A percentile compares a stretch with the other conserved stretches of the same genome.
These are phyloP conservation scores for Penicillium bovifimosum DNA, from an alignment of 495 filamentous ascomycete species.

Conservation along the genomic window DNA sequence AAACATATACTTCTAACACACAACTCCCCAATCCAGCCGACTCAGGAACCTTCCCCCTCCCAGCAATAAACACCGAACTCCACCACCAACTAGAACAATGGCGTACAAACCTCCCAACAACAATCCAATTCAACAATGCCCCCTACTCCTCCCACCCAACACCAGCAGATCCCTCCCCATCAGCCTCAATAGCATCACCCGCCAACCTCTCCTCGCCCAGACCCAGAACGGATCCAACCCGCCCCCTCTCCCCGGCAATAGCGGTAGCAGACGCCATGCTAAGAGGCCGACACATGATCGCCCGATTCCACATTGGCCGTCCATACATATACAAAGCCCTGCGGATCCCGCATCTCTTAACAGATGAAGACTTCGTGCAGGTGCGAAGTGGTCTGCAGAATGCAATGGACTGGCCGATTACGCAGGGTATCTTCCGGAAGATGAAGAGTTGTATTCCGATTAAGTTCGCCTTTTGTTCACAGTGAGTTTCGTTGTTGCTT, in stretches of 20 bases:
- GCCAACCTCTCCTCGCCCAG: conserved; percentile 16
- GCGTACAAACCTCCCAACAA: conserved; percentile 40
- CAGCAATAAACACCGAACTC: conserved; percentile 41
- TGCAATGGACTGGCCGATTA: conserved; percentile 44
- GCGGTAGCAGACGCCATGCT: conserved; percentile 46
- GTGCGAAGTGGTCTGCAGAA: conserved; percentile 38
- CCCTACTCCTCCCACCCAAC: conserved; percentile 14
- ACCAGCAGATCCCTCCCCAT: conserved; percentile 13
- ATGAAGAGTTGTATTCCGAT: conserved; percentile 48
- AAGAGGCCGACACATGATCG: conserved; percentile 40
- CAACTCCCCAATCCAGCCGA: conserved; percentile 27
- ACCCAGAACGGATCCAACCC: conserved; percentile 16
- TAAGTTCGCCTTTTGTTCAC: conserved; percentile 45
- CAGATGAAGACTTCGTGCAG: conserved; percentile 43
- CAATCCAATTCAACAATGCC: conserved; percentile 36
- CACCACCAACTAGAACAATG: conserved; percentile 45
- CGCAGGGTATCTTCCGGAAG: conserved; percentile 37
- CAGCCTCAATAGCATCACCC: conserved; percentile 24
- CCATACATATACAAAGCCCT: conserved; percentile 47
- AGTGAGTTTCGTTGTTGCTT: conserved; percentile 29
- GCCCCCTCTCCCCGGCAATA: conserved; percentile 33
- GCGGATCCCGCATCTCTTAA: conserved; percentile 32
- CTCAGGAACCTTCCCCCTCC: conserved; percentile 40
- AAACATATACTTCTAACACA: not conserved
- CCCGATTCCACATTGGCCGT: conserved; percentile 45